These are phyloP conservation scores for Colletotrichum destructivum DNA, from an alignment of 2,329 filamentous ascomycete genomes.

Conservation along the genomic window DNA sequence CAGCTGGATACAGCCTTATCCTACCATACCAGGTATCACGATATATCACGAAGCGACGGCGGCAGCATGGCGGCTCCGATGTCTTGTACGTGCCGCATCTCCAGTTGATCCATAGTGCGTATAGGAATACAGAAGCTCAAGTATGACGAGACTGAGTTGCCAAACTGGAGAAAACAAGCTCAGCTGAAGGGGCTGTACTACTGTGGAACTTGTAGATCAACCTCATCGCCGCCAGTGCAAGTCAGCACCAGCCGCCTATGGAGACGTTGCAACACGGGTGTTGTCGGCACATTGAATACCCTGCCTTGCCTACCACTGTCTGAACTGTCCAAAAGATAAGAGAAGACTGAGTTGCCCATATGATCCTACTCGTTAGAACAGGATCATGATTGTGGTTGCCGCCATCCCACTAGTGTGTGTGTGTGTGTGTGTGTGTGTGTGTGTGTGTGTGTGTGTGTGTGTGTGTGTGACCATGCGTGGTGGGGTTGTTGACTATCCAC, in stretches of 20 bases:
- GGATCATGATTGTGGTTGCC: neutral
- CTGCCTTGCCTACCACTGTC: neutral
- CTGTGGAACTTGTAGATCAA: neutral
- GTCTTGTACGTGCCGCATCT: neutral
- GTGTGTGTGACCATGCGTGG: neutral
- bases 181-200: neutral
- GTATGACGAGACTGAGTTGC: neutral
- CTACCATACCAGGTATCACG: neutral
- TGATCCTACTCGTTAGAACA: neutral
- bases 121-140: neutral
- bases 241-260: neutral
- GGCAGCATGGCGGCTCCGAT: neutral
- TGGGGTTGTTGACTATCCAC: neutral
- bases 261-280: neutral
- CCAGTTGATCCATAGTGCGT: neutral
- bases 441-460: neutral
- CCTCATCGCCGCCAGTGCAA: neutral
- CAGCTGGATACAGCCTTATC: neutral
- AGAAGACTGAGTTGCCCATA: neutral
- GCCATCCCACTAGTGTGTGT: slow-evolving; percentile 9
- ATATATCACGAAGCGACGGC: neutral
- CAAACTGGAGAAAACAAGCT: neutral
- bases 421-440: neutral
- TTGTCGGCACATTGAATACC: neutral
- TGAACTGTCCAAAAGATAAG: neutral